Base-by-base conservation (phyloP, 2,329 filamentous ascomycete genomes). In the Cercospora janseana region DNA sequence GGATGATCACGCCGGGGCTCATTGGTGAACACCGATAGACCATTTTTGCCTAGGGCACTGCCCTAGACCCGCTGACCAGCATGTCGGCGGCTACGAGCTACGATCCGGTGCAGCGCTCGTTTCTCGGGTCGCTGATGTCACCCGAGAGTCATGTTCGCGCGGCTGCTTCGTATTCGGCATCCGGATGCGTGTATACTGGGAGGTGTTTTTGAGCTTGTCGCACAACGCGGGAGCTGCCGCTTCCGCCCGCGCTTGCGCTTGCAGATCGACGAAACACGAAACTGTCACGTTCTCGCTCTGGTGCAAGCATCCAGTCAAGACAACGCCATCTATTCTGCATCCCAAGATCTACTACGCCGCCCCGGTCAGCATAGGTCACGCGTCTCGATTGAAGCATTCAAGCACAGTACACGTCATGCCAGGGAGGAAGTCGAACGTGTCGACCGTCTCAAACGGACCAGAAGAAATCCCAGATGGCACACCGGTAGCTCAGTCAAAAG, bases 361-460 rank as follows among this genome's bases (percentile, higher is more conserved):
- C 26, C 12, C 26, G 35, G 16, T 4, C 21, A 40, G 21, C 9
- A 13, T 24, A 26, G 3, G 20, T 13, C 20, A 15, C 21, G 35
- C n/a, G n/a, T 24, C 20, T 9, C 35, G 26, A 15, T 23, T 15
- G 20, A 24, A 40, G 35, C 23, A 10, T 24, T 8, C 21, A 16
- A 12, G 12, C 9, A 26, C 13, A 24, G 23, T 23, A 23, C 21
- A 8, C 35, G 48, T 24, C 52, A 76, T 77, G 74, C 72, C 74
- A 4, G 63, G 71, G n/a, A 68, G 70, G 52, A 76, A 75, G 63
- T 75, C 71, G 60, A 76, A 73, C 58, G 69, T 69, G 46, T 72
- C 72, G 3, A 63, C 66, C 23, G 62, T 58, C 12, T 67, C 69
- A 9, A 67, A 68, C 46, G 72, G 69, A 18, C 68, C 70, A 6